Conservation (phyloP, 805 yeast genomes). For the Wickerhamiella cacticola region DNA sequence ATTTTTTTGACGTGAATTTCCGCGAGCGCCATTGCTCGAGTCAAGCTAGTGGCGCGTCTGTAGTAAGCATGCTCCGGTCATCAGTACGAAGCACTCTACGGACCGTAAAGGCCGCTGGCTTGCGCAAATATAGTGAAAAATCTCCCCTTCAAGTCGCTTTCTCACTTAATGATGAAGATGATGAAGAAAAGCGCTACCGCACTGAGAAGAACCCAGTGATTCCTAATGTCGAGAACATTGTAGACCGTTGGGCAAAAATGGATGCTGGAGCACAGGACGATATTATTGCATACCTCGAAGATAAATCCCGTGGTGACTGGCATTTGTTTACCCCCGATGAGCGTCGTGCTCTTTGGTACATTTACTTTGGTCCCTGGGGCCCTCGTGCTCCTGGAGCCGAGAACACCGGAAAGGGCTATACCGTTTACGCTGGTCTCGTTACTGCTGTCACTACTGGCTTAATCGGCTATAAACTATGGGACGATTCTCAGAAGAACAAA, state of each 20-base stretch:
- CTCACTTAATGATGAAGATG: slow-evolving; percentile 21
- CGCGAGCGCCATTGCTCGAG: no score
- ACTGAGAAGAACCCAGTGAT: slow-evolving; percentile 26
- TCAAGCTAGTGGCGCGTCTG: no score
- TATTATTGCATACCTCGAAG: slow-evolving; percentile 29
- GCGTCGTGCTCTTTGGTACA: slow-evolving; percentile 27
- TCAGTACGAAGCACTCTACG: not conserved
- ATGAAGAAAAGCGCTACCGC: slow-evolving; percentile 22
- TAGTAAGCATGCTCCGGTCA: not conserved
- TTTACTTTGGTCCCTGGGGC: slow-evolving; percentile 31
- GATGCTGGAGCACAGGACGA: slow-evolving; percentile 31
- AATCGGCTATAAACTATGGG: slow-evolving; percentile 21
- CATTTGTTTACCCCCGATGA: slow-evolving; percentile 25
- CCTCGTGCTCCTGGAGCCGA: slow-evolving; percentile 22
- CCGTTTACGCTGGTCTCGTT: slow-evolving; percentile 20
- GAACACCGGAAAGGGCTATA: slow-evolving; percentile 21
- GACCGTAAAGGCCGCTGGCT: not conserved
- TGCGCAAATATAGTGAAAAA: slow-evolving; percentile 7
- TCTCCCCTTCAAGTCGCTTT: slow-evolving; percentile 24
- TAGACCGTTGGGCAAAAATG: slow-evolving; percentile 27
- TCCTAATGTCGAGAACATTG: slow-evolving; percentile 25
- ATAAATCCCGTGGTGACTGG: slow-evolving; percentile 30
- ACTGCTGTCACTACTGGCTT: slow-evolving; percentile 20
- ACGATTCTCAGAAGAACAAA: not conserved
- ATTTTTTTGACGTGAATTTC: no score